Evolutionary conservation across 306 rosid genomes (phyloP).

Genomic region (Bauhinia variegata): DNA sequence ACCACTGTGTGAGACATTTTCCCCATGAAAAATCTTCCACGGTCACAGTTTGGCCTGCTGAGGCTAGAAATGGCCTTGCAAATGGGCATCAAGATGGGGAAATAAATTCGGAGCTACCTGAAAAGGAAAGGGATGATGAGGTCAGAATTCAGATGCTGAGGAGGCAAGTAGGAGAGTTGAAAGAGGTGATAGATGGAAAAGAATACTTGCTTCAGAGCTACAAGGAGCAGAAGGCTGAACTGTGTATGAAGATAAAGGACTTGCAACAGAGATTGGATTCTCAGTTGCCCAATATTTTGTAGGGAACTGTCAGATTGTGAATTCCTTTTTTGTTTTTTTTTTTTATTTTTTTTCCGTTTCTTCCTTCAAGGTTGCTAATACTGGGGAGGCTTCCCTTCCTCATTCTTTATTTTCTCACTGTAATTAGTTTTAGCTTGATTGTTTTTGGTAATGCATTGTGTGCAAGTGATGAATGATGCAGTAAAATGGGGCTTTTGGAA

Average conservation of each 20-base stretch:
- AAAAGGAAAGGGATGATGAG: constrained; percentile 58
- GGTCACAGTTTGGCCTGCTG: constrained; percentile 48
- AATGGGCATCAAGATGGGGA: constrained; percentile 66
- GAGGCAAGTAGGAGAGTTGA: constrained; percentile 87
- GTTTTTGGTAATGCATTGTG: constrained; percentile 35
- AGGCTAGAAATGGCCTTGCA: constrained; percentile 57
- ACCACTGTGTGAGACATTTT: constrained; percentile 73
- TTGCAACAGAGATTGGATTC: constrained; percentile 89
- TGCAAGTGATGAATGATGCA: constrained; percentile 33
- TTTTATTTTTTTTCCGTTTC: constrained; percentile 16
- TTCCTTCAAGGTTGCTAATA: constrained; percentile 40
- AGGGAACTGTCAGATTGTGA: constrained; percentile 67
- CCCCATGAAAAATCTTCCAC: constrained; percentile 55
- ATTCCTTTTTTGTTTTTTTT: constrained; percentile 44
- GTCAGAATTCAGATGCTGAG: constrained; percentile 78
- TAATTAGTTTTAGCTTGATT: constrained; percentile 51
- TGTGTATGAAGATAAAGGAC: constrained; percentile 70
- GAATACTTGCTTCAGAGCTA: constrained; percentile 85
- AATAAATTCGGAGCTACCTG: constrained; percentile 54
- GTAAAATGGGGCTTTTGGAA: constrained; percentile 16
- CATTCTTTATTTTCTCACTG: constrained; percentile 47
- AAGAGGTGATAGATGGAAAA: constrained; percentile 89
- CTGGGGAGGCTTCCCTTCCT: constrained; percentile 38
- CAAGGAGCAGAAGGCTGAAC: constrained; percentile 87
- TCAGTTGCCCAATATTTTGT: constrained; percentile 92